Evolutionary conservation across 2,329 filamentous ascomycete genomes (phyloP).

Genomic region (Simplicillium sp.): DNA sequence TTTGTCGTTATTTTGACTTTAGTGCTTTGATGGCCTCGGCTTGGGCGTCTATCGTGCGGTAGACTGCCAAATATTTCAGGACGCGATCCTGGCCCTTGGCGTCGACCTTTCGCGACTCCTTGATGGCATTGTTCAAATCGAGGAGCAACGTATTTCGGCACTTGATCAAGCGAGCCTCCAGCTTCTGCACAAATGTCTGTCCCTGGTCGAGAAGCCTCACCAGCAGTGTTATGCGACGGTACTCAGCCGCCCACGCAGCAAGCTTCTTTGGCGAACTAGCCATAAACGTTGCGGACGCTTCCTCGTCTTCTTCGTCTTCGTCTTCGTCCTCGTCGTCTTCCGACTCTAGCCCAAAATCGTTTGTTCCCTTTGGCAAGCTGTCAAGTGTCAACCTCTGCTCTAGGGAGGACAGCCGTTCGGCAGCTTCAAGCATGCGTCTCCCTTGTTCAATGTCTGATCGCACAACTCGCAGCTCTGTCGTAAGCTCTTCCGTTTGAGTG

Average conservation of each 20-base stretch:
- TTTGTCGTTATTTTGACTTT: conserved; percentile 12
- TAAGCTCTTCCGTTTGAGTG: conserved; percentile 50
- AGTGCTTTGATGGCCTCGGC: conserved; percentile 41
- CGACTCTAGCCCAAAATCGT: conserved; percentile 15
- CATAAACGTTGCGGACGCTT: conserved; percentile 18
- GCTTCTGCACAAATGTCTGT: conserved; percentile 39
- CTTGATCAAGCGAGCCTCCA: conserved; percentile 39
- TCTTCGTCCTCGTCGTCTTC: conserved; percentile 32
- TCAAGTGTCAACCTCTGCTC: conserved; percentile 54
- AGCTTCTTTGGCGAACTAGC: conserved; percentile 39
- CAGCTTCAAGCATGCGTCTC: conserved; percentile 56
- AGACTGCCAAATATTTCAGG: conserved; percentile 43
- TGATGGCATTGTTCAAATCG: conserved; percentile 41
- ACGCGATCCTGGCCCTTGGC: conserved; percentile 31
- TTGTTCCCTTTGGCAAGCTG: conserved; percentile 16
- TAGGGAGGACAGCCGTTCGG: conserved; percentile 51
- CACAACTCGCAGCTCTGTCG: conserved; percentile 59
- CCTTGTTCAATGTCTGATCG: conserved; percentile 52
- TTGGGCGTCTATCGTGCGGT: conserved; percentile 41
- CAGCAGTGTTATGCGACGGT: conserved; percentile 29
- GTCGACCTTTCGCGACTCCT: conserved; percentile 33
- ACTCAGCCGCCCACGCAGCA: conserved; percentile 34
- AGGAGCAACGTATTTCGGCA: conserved; percentile 49
- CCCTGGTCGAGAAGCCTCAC: conserved; percentile 35
- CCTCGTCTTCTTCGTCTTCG: conserved; percentile 18